These are phyloP conservation scores for Clavariopsis aquatica DNA, from an alignment of 495 filamentous ascomycete species.

Conservation along the genomic window DNA sequence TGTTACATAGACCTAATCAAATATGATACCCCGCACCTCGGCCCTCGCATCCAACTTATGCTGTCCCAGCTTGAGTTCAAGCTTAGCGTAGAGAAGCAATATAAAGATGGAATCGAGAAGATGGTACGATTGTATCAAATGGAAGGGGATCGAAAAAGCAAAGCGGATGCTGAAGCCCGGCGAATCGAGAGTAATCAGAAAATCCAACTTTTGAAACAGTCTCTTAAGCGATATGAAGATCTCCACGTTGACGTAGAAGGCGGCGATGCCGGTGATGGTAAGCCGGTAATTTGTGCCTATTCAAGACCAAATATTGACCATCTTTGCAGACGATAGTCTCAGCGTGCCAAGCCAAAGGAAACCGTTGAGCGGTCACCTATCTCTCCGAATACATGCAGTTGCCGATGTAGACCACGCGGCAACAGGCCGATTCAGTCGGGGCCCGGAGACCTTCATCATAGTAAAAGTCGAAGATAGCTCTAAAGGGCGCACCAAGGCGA, in stretches of 20 bases:
- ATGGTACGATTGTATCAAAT: constrained; percentile 98
- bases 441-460: constrained; percentile 91
- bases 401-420: constrained; percentile 94
- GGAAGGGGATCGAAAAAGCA: constrained; percentile 96
- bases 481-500: constrained; percentile 83
- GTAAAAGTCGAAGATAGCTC: constrained; percentile 95
- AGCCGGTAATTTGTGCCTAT: constrained; percentile 9
- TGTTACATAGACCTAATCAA: constrained; percentile 83
- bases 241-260: constrained; percentile 93
- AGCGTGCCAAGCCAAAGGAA: constrained; percentile 93
- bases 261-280: constrained; percentile 82
- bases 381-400: constrained; percentile 81
- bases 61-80: constrained; percentile 98
- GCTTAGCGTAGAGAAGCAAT: constrained; percentile 97
- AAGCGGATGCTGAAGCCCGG: constrained; percentile 82
- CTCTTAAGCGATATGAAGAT: constrained; percentile 94
- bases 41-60: constrained; percentile 98
- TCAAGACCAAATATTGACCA: background rate
- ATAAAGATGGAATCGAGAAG: constrained; percentile 98
- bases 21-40: constrained; percentile 93
- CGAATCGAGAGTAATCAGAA: constrained; percentile 96
- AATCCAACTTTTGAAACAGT: constrained; percentile 92
- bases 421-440: constrained; percentile 79
- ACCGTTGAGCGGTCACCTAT: constrained; percentile 84
- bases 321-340: constrained; percentile 81